phyloP scores from a whole-genome alignment of 345 rosid genomes.

The Carallia pectinifolia region DNA sequence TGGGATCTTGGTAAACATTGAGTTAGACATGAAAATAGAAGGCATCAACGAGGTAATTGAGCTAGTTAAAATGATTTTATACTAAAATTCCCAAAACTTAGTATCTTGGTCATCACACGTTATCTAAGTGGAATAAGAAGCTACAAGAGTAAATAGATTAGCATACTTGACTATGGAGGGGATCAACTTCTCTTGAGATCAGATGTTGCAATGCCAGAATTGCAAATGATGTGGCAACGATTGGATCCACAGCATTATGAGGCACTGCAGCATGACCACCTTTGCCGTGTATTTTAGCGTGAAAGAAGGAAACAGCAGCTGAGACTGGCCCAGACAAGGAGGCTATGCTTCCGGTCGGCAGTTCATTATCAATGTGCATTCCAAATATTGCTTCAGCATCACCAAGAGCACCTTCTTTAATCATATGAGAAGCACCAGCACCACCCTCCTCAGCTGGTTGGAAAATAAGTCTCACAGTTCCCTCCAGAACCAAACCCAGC shows the following conservation, averaged over 20 bases:
- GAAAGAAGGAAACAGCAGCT: constrained; percentile 57
- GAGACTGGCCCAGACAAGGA: constrained; percentile 55
- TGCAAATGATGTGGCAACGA: constrained; percentile 61
- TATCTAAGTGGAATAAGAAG: not conserved
- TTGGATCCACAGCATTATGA: constrained; percentile 56
- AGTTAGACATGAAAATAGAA: not conserved
- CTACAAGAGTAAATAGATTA: not conserved
- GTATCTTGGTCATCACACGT: not conserved
- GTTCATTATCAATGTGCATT: constrained; percentile 46
- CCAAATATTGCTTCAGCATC: constrained; percentile 88
- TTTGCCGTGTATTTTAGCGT: constrained; percentile 55
- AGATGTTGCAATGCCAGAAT: constrained; percentile 79
- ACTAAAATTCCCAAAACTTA: not conserved
- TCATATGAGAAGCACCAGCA: constrained; percentile 82
- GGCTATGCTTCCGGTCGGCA: constrained; percentile 56
- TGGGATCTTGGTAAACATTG: too few species aligned
- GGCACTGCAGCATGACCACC: constrained; percentile 63
- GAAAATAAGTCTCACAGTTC: constrained; percentile 81
- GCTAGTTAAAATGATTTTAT: not conserved
- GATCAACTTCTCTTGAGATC: constrained; percentile 78
- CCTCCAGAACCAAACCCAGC: constrained; percentile 40
- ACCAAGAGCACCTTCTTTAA: constrained; percentile 82
- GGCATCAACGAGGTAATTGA: not conserved
- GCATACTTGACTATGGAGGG: constrained; percentile 57
- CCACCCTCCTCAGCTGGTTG: constrained; percentile 96